Evolutionary conservation across 1,139 yeast species (phyloP).

Genomic region (Pichia sp.): DNA sequence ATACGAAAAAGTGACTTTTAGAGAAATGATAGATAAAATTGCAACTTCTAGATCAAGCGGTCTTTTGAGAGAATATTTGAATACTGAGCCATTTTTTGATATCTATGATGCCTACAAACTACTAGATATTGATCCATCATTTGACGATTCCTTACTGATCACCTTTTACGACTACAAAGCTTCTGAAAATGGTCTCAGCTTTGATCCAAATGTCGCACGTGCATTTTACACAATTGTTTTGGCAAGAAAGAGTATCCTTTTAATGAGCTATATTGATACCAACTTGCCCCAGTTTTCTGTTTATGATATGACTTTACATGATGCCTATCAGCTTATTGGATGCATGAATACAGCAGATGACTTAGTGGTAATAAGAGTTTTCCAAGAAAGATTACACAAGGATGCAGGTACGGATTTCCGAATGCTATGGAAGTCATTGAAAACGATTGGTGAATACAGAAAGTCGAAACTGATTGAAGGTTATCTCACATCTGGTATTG

Average conservation of each 20-base stretch:
- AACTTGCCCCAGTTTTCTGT: slow-evolving; percentile 37
- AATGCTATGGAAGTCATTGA: slow-evolving; percentile 47
- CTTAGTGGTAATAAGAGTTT: slow-evolving; percentile 51
- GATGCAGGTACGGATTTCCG: slow-evolving; percentile 42
- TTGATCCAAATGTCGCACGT: slow-evolving; percentile 34
- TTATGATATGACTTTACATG: slow-evolving; percentile 21
- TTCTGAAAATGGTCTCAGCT: slow-evolving; percentile 38
- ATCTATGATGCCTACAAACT: slow-evolving; percentile 55
- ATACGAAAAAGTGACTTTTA: slow-evolving; percentile 27
- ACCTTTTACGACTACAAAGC: slow-evolving; percentile 65
- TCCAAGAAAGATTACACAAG: slow-evolving; percentile 41
- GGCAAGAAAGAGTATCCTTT: slow-evolving; percentile 43
- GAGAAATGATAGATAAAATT: slow-evolving; percentile 41
- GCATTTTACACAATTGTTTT: slow-evolving; percentile 61
- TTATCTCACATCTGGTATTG: slow-evolving; percentile 52
- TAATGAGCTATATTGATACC: slow-evolving; percentile 45
- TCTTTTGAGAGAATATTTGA: slow-evolving; percentile 42
- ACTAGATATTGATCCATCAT: slow-evolving; percentile 59
- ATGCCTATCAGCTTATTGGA: slow-evolving; percentile 44
- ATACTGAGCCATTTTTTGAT: slow-evolving; percentile 50
- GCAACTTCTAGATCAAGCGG: slow-evolving; percentile 45
- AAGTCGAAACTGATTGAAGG: slow-evolving; percentile 52
- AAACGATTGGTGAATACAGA: slow-evolving; percentile 43
- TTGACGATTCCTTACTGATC: slow-evolving; percentile 71
- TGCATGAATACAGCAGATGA: slow-evolving; percentile 47